These are phyloP conservation scores for Trametes sanguinea DNA, from an alignment of 768 basidiomycete genomes.

Conservation along the genomic window DNA sequence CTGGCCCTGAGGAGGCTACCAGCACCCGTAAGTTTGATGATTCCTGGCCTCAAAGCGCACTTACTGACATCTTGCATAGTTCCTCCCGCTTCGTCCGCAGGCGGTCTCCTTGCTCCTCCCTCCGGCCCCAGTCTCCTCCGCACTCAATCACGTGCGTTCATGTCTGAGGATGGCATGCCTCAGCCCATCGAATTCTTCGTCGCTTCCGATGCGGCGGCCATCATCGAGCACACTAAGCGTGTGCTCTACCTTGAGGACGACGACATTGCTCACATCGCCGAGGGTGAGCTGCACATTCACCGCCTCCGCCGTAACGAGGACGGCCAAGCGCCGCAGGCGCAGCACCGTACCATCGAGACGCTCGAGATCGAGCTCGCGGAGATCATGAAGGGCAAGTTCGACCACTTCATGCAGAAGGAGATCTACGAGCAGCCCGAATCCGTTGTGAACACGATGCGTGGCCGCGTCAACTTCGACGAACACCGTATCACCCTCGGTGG, in stretches of 20 bases:
- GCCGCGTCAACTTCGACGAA: conserved; percentile 97
- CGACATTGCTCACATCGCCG: conserved; percentile 96
- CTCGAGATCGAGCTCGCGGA: conserved; percentile 99
- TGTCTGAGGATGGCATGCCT: conserved; percentile 97
- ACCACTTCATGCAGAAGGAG: conserved; percentile 99
- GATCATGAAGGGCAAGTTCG: conserved; percentile 99
- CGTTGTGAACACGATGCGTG: conserved; percentile 99
- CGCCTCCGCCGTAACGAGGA: conserved; percentile 90
- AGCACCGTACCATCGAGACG: conserved; percentile 94
- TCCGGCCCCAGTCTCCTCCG: conserved; percentile 80
- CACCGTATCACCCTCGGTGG: conserved; percentile 93
- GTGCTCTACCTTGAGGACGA: conserved; percentile 99
- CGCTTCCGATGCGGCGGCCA: conserved; percentile 94
- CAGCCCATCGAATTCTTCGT: conserved; percentile 99
- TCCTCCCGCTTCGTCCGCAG: conserved; percentile 44
- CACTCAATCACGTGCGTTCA: conserved; percentile 96
- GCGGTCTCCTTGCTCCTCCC: conserved; percentile 69
- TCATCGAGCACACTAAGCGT: conserved; percentile 98
- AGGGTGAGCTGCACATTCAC: conserved; percentile 98
- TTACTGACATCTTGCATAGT: conserved; percentile 37
- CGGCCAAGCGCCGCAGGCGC: conserved; percentile 55
- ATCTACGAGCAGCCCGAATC: conserved; percentile 99
- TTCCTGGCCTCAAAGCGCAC: background rate
- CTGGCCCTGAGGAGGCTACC: conserved; percentile 63
- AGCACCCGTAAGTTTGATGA: conserved; percentile 42